Evolutionary conservation across 2,329 filamentous ascomycete genomes (phyloP), one percentile per base, ranked within the genome.

Genomic region (Ophiostoma populinum): DNA sequence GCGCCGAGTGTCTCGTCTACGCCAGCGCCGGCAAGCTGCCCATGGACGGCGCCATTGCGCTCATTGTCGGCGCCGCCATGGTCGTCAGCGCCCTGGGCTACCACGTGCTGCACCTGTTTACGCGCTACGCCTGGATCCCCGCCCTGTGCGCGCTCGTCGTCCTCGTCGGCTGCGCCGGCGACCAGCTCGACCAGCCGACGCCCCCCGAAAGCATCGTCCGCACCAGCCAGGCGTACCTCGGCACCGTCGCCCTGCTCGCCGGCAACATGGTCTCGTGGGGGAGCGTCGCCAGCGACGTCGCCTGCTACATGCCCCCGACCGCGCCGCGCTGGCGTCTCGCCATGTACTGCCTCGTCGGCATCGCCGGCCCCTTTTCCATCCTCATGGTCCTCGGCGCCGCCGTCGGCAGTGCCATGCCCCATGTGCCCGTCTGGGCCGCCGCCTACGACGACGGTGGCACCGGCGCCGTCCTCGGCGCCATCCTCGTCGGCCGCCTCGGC

Each of bases 201-300:
- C 24, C 34, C n/a, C 22, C 16, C 27, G 21, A 27, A 9, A 18
- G 18, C 27, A 42, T 29, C 43, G 45, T 27, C n/a, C n/a, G 11
- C 21, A 25, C 35, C 9, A 17, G 30, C 40, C 76, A 56, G 1
- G 40, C 45, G 6, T 65, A 57, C 25, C 75, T 71, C 42, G 70
- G 62, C 26, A 70, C 69, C 52, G 61, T 74, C 35, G 62, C 45
- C 2, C 42, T 48, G 12, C 35, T 76, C 5, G 69, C 71, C 0
- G 67, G 67, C 1, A 75, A 73, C 47, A 66, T 75, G 58, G 61
- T 77, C 2, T 70, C 72, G 0, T 77, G 67, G 61, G 66, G 62
- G 4, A 63, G 61, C 2, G 54, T 75, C 18, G 59, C 67, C 0
- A 70, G 66, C 24, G 71, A 75, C 47, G 64, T 75, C 38, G 67